A percentile compares a stretch with the other conserved stretches of the same genome.
These are phyloP conservation scores for Vitis hybrid DNA, from an alignment of 177 flowering plant species.

Conservation along the genomic window DNA sequence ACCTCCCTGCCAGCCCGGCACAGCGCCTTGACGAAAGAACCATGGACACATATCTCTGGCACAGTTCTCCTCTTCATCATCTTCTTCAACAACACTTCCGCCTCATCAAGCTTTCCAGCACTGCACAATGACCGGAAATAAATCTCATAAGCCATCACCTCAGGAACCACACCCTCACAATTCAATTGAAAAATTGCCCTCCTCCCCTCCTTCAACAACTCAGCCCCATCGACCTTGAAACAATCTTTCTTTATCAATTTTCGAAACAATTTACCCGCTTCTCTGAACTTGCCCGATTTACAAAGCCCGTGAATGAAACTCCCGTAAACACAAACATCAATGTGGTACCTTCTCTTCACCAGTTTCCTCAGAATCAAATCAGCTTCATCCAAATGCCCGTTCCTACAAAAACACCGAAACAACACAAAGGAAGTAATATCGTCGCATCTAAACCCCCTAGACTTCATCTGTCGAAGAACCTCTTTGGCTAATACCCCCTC, in stretches of 20 bases:
- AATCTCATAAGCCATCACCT: constrained; percentile 32
- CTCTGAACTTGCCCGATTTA: constrained; percentile 35
- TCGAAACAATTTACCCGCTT: constrained; percentile 36
- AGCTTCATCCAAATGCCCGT: constrained; percentile 35
- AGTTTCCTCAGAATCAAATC: constrained; percentile 38
- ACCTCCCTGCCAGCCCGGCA: constrained; percentile 33
- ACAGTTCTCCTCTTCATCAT: constrained; percentile 33
- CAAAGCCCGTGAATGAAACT: constrained; percentile 42
- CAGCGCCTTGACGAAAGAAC: constrained; percentile 38
- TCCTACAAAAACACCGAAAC: constrained; percentile 37
- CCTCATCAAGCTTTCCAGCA: constrained; percentile 32
- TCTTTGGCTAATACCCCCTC: constrained; percentile 22
- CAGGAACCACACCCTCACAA: constrained; percentile 32
- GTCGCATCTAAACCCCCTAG: constrained; percentile 26
- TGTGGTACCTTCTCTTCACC: constrained; percentile 16
- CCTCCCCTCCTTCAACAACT: constrained; percentile 27
- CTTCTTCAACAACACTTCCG: constrained; percentile 38
- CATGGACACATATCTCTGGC: constrained; percentile 37
- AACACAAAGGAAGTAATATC: constrained; percentile 24
- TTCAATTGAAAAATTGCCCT: constrained; percentile 38
- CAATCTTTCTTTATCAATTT: constrained; percentile 26
- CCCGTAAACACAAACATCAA: constrained; percentile 43
- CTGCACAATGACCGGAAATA: constrained; percentile 40
- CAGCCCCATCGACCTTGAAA: constrained; percentile 1
- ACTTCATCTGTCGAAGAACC: constrained; percentile 30